Conservation (phyloP, 805 yeast species). For the Blastobotrys mokoenaii region DNA sequence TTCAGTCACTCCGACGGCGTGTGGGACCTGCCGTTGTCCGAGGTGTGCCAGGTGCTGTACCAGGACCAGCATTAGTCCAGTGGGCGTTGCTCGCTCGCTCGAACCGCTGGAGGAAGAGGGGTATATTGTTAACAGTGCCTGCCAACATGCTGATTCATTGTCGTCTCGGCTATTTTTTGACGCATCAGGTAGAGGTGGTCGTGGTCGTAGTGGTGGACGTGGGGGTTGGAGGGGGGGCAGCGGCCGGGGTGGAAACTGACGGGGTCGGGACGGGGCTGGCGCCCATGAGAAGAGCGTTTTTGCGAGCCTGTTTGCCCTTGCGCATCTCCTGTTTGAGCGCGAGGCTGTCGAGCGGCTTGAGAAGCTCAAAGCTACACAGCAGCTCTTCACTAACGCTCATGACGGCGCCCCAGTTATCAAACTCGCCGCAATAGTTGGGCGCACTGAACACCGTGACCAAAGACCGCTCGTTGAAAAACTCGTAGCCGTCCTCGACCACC, state of each 20-base stretch:
- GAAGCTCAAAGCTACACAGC: conserved; percentile 82
- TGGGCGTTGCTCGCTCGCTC: too few relatives aligned
- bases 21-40: conserved; percentile 66
- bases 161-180: too few relatives aligned
- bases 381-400: conserved; percentile 94
- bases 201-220: background rate
- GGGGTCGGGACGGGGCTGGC: background rate
- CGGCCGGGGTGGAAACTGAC: background rate
- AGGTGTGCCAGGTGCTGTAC: conserved; percentile 25
- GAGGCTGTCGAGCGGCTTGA: conserved; percentile 88
- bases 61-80: background rate
- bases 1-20: conserved; percentile 71
- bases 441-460: conserved; percentile 69
- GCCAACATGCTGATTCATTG: too few relatives aligned
- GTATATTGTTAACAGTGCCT: too few relatives aligned
- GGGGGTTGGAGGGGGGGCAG: background rate
- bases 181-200: too few relatives aligned
- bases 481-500: conserved; percentile 81
- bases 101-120: too few relatives aligned
- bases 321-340: conserved; percentile 94
- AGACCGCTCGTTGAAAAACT: conserved; percentile 63
- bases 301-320: conserved; percentile 82
- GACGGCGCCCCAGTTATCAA: conserved; percentile 95
- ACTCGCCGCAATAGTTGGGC: conserved; percentile 75
- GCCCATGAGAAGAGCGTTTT: conserved; percentile 22